A percentile compares a stretch with the other conserved stretches of the same genome.
phyloP scores from a whole-genome alignment of 305 asterid genomes.

The Solanum hybrid region DNA sequence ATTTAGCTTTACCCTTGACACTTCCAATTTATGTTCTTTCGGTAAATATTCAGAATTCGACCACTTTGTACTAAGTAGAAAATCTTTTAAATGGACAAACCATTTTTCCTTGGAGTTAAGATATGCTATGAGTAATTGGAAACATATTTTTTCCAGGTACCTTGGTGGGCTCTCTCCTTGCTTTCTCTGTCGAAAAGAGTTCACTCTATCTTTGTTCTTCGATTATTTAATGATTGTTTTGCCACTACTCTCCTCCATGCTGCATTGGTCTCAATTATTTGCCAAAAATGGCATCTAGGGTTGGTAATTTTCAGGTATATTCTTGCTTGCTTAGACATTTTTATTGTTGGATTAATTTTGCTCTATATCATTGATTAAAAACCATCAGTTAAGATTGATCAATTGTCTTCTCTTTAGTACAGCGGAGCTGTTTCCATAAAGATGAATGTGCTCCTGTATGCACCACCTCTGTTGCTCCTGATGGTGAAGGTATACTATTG shows the following conservation, averaged over 20 bases:
- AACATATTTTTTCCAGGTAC: slow-evolving; percentile 48
- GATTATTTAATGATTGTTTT: slow-evolving; percentile 93
- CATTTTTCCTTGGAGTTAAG: not conserved
- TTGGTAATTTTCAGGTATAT: slow-evolving; percentile 78
- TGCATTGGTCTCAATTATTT: slow-evolving; percentile 56
- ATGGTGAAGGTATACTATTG: slow-evolving; percentile 49
- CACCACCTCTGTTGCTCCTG: slow-evolving; percentile 75
- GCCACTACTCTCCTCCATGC: slow-evolving; percentile 84
- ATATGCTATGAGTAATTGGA: not conserved
- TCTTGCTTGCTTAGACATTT: slow-evolving; percentile 3
- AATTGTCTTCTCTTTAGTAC: slow-evolving; percentile 38
- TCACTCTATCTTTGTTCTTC: slow-evolving; percentile 90
- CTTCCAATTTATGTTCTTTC: not conserved
- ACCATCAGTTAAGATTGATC: not conserved
- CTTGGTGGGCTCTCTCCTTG: slow-evolving; percentile 95
- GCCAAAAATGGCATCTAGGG: slow-evolving; percentile 92
- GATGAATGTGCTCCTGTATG: slow-evolving; percentile 89
- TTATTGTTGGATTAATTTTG: not conserved
- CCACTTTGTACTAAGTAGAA: not conserved
- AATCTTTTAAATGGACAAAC: not conserved
- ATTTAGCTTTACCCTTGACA: not conserved
- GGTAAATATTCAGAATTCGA: not conserved
- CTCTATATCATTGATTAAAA: not conserved
- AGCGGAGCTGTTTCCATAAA: slow-evolving; percentile 92
- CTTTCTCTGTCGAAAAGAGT: slow-evolving; percentile 71